Conservation (phyloP, 2,329 filamentous ascomycete genomes). For the Neurospora crassa region DNA sequence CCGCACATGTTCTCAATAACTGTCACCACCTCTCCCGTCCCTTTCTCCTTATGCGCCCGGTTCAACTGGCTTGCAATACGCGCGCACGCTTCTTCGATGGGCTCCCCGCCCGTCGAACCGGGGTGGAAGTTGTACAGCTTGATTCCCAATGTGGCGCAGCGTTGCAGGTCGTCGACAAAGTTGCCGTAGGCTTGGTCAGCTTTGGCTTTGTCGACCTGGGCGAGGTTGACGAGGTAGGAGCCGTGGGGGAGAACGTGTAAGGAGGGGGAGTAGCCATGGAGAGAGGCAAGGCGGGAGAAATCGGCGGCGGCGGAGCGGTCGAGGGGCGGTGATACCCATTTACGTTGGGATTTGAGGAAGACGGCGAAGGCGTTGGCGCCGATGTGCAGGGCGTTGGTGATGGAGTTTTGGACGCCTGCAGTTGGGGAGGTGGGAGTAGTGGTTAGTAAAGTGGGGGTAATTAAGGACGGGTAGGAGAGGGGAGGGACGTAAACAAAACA, state of each 20-base stretch:
- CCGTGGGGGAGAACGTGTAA: constrained; percentile 82
- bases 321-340: constrained; percentile 80
- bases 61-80: constrained; percentile 80
- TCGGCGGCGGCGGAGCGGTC: constrained; percentile 54
- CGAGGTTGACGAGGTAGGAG: constrained; percentile 93
- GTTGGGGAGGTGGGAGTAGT: neutral
- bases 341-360: constrained; percentile 92
- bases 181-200: constrained; percentile 75
- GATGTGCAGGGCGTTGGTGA: constrained; percentile 68
- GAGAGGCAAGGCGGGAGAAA: constrained; percentile 60
- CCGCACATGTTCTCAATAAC: constrained; percentile 95
- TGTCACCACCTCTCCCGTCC: constrained; percentile 65
- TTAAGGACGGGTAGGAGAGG: neutral
- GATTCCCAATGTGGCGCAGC: constrained; percentile 66
- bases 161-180: constrained; percentile 79
- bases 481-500: neutral
- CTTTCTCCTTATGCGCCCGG: constrained; percentile 66
- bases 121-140: constrained; percentile 97
- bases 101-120: constrained; percentile 64
- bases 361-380: constrained; percentile 90
- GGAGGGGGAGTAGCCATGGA: constrained; percentile 61
- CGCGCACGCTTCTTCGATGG: constrained; percentile 58
- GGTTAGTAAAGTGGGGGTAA: neutral
- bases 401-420: constrained; percentile 77
- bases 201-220: constrained; percentile 70